Percentiles rank a stretch among this genome's conserved stretches.
Evolutionary conservation across 2,329 filamentous ascomycete species (phyloP).

Genomic region (Lachnellula hyalina): DNA sequence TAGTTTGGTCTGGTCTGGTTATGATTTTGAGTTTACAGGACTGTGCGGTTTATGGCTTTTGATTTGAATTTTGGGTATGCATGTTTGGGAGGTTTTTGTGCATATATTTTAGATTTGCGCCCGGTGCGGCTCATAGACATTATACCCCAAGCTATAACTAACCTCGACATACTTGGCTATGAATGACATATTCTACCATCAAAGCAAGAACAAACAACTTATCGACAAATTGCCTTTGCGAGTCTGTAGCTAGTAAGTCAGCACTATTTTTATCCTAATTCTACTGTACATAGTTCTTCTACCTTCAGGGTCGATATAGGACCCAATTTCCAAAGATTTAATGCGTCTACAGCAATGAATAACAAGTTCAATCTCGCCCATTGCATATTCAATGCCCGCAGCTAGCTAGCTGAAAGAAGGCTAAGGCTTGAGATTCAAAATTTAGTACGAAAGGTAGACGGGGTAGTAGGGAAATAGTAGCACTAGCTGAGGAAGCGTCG

Average conservation of each 20-base stretch:
- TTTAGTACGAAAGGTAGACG: neutral
- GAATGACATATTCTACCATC: neutral
- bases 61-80: no score
- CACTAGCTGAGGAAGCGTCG: no score
- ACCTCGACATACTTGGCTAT: neutral
- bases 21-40: no score
- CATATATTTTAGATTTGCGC: no score
- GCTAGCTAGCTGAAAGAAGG: constrained; percentile 2
- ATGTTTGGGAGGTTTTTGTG: no score
- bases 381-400: constrained; percentile 7
- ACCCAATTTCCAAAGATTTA: neutral
- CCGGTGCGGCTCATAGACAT: neutral
- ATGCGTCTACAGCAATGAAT: neutral
- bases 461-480: no score
- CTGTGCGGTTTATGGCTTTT: no score
- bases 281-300: neutral
- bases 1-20: no score
- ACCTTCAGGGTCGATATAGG: neutral
- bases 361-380: constrained; percentile 1
- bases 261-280: neutral
- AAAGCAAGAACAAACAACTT: neutral
- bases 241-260: no score
- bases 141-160: neutral
- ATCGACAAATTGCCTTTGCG: neutral
- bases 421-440: constrained; percentile 2